Percentiles rank a stretch among this genome's conserved stretches.
phyloP scores from a whole-genome alignment of 2,329 filamentous ascomycete genomes.

The Xylaria sp. region DNA sequence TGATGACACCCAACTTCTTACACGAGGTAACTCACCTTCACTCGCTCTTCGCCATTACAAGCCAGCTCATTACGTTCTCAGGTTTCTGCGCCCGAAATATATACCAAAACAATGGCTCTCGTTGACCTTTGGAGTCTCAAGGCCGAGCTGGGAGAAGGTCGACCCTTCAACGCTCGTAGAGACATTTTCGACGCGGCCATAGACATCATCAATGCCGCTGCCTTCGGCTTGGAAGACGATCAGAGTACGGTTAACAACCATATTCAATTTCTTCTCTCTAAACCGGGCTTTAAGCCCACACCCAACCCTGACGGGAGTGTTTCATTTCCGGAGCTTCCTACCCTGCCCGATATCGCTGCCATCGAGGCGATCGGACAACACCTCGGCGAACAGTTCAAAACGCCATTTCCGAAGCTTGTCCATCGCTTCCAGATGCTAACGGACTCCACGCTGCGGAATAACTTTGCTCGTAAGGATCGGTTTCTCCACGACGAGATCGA shows the following conservation, averaged over 20 bases:
- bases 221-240: constrained; percentile 39
- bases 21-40: constrained; percentile 23
- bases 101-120: constrained; percentile 40
- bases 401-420: constrained; percentile 12
- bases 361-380: constrained; percentile 22
- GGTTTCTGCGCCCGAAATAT: constrained; percentile 45
- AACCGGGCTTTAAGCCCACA: neutral
- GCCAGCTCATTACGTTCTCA: constrained; percentile 16
- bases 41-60: neutral
- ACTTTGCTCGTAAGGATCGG: constrained; percentile 27
- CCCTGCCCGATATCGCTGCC: constrained; percentile 27
- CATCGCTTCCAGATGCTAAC: constrained; percentile 24
- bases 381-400: constrained; percentile 28
- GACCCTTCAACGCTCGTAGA: constrained; percentile 41
- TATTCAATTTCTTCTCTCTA: constrained; percentile 12
- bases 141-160: constrained; percentile 32
- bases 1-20: constrained; percentile 47
- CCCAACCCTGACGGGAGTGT: constrained; percentile 16
- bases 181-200: constrained; percentile 44
- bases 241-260: constrained; percentile 27
- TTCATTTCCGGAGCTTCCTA: constrained; percentile 23
- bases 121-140: constrained; percentile 46
- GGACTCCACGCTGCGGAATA: constrained; percentile 10
- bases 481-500: constrained; percentile 33
- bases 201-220: constrained; percentile 45